Base-by-base conservation (phyloP, 805 yeast genomes). In the Myxozyma melibiosi region DNA sequence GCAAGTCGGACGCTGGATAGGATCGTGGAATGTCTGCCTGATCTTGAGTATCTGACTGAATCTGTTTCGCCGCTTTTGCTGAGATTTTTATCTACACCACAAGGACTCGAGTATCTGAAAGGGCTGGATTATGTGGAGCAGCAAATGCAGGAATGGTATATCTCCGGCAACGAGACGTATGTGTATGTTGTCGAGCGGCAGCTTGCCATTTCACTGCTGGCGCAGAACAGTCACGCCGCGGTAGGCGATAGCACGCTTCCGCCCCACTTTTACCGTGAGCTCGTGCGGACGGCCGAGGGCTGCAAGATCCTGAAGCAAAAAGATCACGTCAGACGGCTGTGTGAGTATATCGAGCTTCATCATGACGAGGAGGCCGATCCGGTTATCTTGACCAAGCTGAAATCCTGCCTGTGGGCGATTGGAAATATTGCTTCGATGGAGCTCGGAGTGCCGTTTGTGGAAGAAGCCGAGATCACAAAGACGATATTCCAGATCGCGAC, bases 281-380 rank as follows among this genome's bases (percentile, higher is more conserved):
- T 92, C 45, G 86, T 89, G 0, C 81, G 85, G 52, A 89, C 97
- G 0, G 86, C 81, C 56, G 92, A 88, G 57, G 98, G 98, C 0
- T 76, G 88, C 52, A 76, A 77, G 25, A 73, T 85, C 47, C 76
- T 92, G 45, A 76, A 80, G 30, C 74, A 79, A 33, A 77, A 77
- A 41, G 82, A 81, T 8, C 69, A 73, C 48, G 67, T 76, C 35
- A 61, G 58, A 18, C 60, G 53, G 14, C 69, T 76, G 57, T 57
- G 57, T 41, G 58, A 61, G 27, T 71, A 63, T 51, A 63, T 74
- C 25, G 56, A 56, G 7, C 63, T 70, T 44, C 50, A 62, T 25
- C 65, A 61, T 6, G 55, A 51, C 3, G 65, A 61, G 14, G 42
- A 51, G 9, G 37, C 68, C 5, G 77, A 73, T 20, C 73, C 73